Conservation (phyloP, 2,329 filamentous ascomycete genomes). For the Penicillium sp. region DNA sequence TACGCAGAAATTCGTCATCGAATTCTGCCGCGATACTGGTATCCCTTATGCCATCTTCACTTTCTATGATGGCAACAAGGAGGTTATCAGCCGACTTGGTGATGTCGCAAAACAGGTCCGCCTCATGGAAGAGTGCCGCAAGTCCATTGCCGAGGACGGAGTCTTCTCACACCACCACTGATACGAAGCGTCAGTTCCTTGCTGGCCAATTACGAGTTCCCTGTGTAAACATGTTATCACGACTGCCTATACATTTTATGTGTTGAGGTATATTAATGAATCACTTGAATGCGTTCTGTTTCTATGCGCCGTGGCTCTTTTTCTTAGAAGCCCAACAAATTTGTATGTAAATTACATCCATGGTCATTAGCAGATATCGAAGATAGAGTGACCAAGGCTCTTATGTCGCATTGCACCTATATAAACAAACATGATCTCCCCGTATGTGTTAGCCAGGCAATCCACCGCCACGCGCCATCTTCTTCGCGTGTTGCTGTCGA, state of each 20-base stretch:
- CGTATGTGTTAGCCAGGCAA: slow-evolving; percentile 26
- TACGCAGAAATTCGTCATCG: slow-evolving; percentile 71
- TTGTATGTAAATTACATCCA: slow-evolving; percentile 3
- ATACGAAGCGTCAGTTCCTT: slow-evolving; percentile 2
- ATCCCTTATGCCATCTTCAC: slow-evolving; percentile 85
- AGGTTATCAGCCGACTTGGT: slow-evolving; percentile 71
- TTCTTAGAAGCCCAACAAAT: not conserved
- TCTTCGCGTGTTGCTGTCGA: slow-evolving; percentile 64
- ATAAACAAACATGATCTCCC: not conserved
- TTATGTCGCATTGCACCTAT: not conserved
- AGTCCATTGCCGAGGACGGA: slow-evolving; percentile 34
- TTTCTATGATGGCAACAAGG: slow-evolving; percentile 78
- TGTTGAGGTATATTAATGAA: slow-evolving; percentile 10
- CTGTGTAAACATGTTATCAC: slow-evolving; percentile 1
- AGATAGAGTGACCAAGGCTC: not conserved
- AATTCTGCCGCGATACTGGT: slow-evolving; percentile 77
- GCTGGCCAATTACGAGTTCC: slow-evolving; percentile 8
- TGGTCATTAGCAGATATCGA: not conserved
- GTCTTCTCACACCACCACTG: slow-evolving; percentile 31
- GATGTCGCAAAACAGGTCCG: slow-evolving; percentile 78
- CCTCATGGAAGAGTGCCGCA: slow-evolving; percentile 73
- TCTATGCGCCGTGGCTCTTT: not conserved
- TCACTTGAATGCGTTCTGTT: slow-evolving; percentile 5
- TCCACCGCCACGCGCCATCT: slow-evolving; percentile 57
- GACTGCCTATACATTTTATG: slow-evolving; percentile 1